Base-by-base conservation (phyloP, 805 yeast species). In the Yarrowia deformans region DNA sequence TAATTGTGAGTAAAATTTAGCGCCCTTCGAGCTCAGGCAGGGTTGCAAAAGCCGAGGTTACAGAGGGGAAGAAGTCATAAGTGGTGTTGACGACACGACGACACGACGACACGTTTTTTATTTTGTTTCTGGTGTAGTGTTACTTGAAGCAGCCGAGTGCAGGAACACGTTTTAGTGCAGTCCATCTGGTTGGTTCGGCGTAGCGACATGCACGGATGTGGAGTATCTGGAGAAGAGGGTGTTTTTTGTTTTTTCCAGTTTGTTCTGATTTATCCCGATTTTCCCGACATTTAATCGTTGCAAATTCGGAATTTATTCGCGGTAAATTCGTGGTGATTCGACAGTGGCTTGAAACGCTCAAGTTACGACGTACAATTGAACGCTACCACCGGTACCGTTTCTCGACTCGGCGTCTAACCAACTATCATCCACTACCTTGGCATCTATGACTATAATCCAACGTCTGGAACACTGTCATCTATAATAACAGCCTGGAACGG, bases 161-260 rank as follows among this genome's bases (percentile, higher is more conserved):
- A 39, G 45, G 60, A 54, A 39, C 60, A 54, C 60, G 60, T 54
- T 54, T 54, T 54, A 54, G 35, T 19, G 45, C 35, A 39, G 60
- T 8, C 58, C 37, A 54, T 54, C 8, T 54, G 58, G 58, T 54
- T 54, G 58, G 58, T 54, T 49, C 37, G 50, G 50, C 23, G 46
- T 43, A 43, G 49, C 49, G 49, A 45, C 12, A 45, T 45, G 32
- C 49, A 45, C 32, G 23, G 23, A 23, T 43, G 46, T n/a, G 45
- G 45, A 5, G 4, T 9, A 7, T 18, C 14, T 45, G 49, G 49
- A 8, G 49, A 9, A 9, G 7, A 7, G 18, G 18, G 45, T 40
- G 4, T n/a, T 43, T 43, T 10, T 10, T 12, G 13, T 9, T 18
- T 45, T 45, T 45, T 10, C 5, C 14, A 12, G 9, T 18, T 45